phyloP scores from a whole-genome alignment of 805 yeast genomes.

The Saturnispora galanensis region DNA sequence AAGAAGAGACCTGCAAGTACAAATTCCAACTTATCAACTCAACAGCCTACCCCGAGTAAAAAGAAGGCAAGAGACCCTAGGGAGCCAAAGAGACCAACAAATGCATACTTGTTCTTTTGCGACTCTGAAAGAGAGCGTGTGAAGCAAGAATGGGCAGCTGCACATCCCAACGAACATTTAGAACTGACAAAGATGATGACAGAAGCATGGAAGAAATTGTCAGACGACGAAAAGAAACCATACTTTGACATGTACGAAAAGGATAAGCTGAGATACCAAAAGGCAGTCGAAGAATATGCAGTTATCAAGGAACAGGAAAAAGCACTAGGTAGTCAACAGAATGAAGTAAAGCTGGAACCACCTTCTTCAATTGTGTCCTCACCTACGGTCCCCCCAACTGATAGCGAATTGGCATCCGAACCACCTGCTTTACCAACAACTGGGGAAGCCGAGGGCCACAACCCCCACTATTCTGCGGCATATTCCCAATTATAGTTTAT shows the following conservation, averaged over 20 bases:
- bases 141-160: slow-evolving; percentile 45
- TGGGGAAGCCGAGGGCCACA: too few species aligned
- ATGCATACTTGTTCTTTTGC: slow-evolving; percentile 81
- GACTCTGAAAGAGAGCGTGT: slow-evolving; percentile 74
- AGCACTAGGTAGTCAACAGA: background rate
- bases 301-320: slow-evolving; percentile 19
- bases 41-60: slow-evolving; percentile 18
- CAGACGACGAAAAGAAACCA: slow-evolving; percentile 59
- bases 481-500: too few species aligned
- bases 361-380: slow-evolving; percentile 4
- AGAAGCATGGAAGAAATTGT: slow-evolving; percentile 75
- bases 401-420: too few species aligned
- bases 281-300: slow-evolving; percentile 49
- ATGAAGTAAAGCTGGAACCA: slow-evolving; percentile 3
- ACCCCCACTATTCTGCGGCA: too few species aligned
- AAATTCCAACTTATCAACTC: slow-evolving; percentile 10
- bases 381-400: background rate
- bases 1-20: background rate
- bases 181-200: slow-evolving; percentile 75
- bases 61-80: slow-evolving; percentile 60
- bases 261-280: slow-evolving; percentile 65
- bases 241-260: slow-evolving; percentile 68
- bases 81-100: slow-evolving; percentile 81
- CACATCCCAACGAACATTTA: slow-evolving; percentile 38
- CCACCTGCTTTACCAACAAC: too few species aligned